Base-by-base conservation (phyloP, 2,329 filamentous ascomycete genomes). In the Madurella mycetomatis region DNA sequence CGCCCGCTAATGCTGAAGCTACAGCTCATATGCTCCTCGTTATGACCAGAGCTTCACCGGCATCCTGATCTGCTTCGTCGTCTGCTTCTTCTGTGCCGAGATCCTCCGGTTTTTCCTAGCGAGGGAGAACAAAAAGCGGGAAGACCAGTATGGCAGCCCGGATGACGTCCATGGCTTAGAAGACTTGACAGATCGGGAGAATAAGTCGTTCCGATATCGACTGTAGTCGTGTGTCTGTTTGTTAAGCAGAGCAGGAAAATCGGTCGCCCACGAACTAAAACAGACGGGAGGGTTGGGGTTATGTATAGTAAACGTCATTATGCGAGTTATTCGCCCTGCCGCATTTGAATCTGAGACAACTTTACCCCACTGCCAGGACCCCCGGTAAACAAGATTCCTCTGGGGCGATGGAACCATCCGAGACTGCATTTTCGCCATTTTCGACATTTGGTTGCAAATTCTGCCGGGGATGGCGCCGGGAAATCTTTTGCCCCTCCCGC, bases 101-200 rank as follows among this genome's bases (percentile, higher is more conserved):
- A 51, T 57, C 13, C 58, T 71, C 2, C 62, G 70, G 1, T 59
- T 67, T 18, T 49, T 65, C n/a, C 56, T 66, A 9, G 60, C 16
- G 39, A 34, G 47, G 17, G 47, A 71, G 49, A 72, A 71, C 51
- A 64, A 59, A 39, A 63, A 53, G 18, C 64, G 69, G 16, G 65
- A 71, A 12, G 52, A 42, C 34, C 53, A 63, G 12, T 65, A 68
- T 30, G 68, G 70, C 9, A 51, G 66, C 9, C 62, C 65, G 2
- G 64, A 66, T 12, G 57, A 67, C 49, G 62, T 60, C 13, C 69
- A 72, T 13, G 71, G 70, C 0, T 67, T 73, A 46, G 70, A 73
- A 44, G 71, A 74, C 43, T 63, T 72, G 41, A 73, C 71, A 12
- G 72, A 75, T 47, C 65, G 61, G 53, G 47, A 69, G 41, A 72